phyloP scores from a whole-genome alignment of 176 grass and related monocot genomes.

The Thinopyrum elongatum region DNA sequence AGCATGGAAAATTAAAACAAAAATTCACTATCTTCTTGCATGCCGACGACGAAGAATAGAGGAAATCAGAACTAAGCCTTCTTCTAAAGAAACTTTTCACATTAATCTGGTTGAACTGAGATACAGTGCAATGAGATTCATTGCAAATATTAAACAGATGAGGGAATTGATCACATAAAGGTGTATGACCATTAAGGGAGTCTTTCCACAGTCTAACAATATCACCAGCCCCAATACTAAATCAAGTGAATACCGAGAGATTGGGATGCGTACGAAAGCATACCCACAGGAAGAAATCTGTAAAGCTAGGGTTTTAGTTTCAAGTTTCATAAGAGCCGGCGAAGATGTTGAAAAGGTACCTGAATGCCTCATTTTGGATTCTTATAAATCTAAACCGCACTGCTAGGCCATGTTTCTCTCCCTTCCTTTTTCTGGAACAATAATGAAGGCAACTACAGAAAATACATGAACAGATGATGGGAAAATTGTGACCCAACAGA shows the following conservation, averaged over 20 bases:
- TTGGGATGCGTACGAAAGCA: conserved; percentile 82
- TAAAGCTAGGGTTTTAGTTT: conserved; percentile 86
- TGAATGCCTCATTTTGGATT: background rate
- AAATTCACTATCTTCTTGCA: too few relatives aligned
- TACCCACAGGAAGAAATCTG: conserved; percentile 88
- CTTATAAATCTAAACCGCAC: background rate
- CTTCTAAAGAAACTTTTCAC: too few relatives aligned
- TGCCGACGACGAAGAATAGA: too few relatives aligned
- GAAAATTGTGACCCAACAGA: background rate
- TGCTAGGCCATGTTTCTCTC: background rate
- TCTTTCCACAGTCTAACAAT: too few relatives aligned
- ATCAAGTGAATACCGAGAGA: conserved; percentile 72
- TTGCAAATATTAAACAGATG: too few relatives aligned
- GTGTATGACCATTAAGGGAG: too few relatives aligned
- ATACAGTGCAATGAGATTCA: too few relatives aligned
- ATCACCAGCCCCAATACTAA: background rate
- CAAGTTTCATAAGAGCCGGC: conserved; percentile 73
- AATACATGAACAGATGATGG: conserved; percentile 1
- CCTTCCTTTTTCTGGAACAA: background rate
- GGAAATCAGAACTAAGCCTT: too few relatives aligned
- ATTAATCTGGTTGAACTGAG: too few relatives aligned
- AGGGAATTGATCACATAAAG: too few relatives aligned
- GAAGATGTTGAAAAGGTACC: conserved; percentile 83
- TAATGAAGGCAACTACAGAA: background rate
- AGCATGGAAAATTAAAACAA: too few relatives aligned